phyloP scores from a whole-genome alignment of 371 early-diverging fungal genomes.

The Catenaria anguillulae region DNA sequence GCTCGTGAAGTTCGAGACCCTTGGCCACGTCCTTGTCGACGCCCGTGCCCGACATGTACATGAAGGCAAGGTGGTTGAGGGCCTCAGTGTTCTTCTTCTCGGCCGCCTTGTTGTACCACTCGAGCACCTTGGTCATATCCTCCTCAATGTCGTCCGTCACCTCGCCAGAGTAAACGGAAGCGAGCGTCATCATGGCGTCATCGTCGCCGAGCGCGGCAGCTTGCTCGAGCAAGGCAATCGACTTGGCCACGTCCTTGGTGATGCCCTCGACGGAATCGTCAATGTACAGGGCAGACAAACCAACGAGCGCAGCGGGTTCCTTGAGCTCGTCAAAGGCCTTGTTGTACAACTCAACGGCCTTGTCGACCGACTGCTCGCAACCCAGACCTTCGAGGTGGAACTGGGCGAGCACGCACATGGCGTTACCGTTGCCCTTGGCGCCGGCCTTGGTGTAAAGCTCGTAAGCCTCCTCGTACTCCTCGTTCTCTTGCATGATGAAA shows the following conservation, averaged over 20 bases:
- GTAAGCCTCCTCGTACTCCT: constrained; percentile 2
- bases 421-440: background rate
- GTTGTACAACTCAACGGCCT: background rate
- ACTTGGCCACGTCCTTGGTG: background rate
- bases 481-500: too few species aligned
- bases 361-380: background rate
- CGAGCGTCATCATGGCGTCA: background rate
- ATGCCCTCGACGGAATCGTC: background rate
- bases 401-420: background rate
- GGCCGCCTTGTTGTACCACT: background rate
- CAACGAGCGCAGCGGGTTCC: background rate
- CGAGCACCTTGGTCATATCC: background rate
- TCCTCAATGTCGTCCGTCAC: background rate
- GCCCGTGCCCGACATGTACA: background rate
- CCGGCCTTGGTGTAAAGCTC: background rate
- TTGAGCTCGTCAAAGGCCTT: background rate
- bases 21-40: background rate
- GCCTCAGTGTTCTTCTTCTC: background rate
- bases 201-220: background rate
- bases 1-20: background rate
- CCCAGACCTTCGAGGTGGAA: background rate
- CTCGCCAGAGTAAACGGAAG: background rate
- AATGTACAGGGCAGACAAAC: background rate
- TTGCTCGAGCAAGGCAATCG: background rate
- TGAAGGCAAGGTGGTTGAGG: background rate